These are phyloP conservation scores for Mucor saturninus DNA, from an alignment of 371 early-diverging fungal genomes.

Conservation along the genomic window DNA sequence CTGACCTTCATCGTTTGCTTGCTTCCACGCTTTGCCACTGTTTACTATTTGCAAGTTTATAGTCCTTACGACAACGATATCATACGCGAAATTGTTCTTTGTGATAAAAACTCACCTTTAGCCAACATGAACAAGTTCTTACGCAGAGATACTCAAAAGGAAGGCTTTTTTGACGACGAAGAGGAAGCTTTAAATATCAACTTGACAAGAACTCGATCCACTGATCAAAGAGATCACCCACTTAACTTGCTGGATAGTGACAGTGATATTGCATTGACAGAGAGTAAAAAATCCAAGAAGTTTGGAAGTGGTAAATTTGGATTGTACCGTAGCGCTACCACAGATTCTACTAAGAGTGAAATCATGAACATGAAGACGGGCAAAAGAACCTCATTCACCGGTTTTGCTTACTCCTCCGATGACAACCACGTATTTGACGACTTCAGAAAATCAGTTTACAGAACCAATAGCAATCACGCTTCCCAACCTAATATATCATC, in stretches of 20 bases:
- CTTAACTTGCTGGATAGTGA: slow-evolving; percentile 16
- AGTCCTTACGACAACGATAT: slow-evolving; percentile 70
- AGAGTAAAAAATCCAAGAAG: slow-evolving; percentile 11
- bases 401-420: slow-evolving; percentile 56
- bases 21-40: slow-evolving; percentile 56
- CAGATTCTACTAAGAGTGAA: slow-evolving; percentile 37
- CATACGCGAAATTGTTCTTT: slow-evolving; percentile 58
- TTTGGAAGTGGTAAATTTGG: slow-evolving; percentile 7
- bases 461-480: slow-evolving; percentile 23
- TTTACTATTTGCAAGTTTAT: slow-evolving; percentile 56
- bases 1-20: slow-evolving; percentile 58
- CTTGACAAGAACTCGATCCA: slow-evolving; percentile 35
- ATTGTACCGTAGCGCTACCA: slow-evolving; percentile 29
- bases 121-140: slow-evolving; percentile 5
- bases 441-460: slow-evolving; percentile 49
- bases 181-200: slow-evolving; percentile 47
- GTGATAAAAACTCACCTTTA: slow-evolving; percentile 9
- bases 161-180: slow-evolving; percentile 9
- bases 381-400: slow-evolving; percentile 49
- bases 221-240: neutral
- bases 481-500: slow-evolving; percentile 6
- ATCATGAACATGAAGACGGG: slow-evolving; percentile 58
- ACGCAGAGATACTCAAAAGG: neutral
- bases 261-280: slow-evolving; percentile 4
- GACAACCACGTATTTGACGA: slow-evolving; percentile 51